Evolutionary conservation across 805 yeast species (phyloP), one percentile per base, ranked within the genome.

Genomic region (Lipomyces kockii): DNA sequence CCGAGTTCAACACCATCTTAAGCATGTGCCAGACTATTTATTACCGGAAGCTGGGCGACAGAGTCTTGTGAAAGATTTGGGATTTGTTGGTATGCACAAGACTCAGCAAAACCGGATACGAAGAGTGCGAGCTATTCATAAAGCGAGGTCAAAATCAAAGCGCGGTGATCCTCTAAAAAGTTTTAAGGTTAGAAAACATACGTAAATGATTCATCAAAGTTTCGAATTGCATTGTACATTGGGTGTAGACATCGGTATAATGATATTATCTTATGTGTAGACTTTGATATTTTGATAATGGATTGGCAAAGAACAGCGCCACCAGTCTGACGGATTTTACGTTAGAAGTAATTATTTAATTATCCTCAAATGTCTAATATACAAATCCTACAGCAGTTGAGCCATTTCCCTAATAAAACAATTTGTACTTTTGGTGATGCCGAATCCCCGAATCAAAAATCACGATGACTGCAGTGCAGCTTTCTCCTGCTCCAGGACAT

Each of bases 21-120:
- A 91, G 77, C 86, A 97, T 77, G 94, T 95, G 37, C 99, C 99
- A 0, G 92, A 91, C 57, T 95, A 95, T 75, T 82, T 95, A 72
- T 81, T 95, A 70, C 98, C 98, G 6, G 90, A 87, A 37, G 64
- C 72, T 11, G 64, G 73, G 67, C n/a, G 78, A 73, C 29, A 53
- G 63, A 46, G 70, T 64, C 17, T 71, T 59, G 67, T 62, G n/a
- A 61, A 70, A 55, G 61, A 71, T 20, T 62, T 62, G 66, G 76
- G 67, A 20, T 67, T 63, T 37, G 75, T 76, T 32, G 73, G 73
- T 1, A 67, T 72, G 57, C 58, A 64, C 32, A 74, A 74, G 68
- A 58, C 69, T 5, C 63, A 68, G 29, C 72, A 72, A 49, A 73
- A 75, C 58, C 67, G 76, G 49, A 72, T 74, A n/a, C 66, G 75